phyloP scores from a whole-genome alignment of 805 yeast species.

The Suhomyces sp. region DNA sequence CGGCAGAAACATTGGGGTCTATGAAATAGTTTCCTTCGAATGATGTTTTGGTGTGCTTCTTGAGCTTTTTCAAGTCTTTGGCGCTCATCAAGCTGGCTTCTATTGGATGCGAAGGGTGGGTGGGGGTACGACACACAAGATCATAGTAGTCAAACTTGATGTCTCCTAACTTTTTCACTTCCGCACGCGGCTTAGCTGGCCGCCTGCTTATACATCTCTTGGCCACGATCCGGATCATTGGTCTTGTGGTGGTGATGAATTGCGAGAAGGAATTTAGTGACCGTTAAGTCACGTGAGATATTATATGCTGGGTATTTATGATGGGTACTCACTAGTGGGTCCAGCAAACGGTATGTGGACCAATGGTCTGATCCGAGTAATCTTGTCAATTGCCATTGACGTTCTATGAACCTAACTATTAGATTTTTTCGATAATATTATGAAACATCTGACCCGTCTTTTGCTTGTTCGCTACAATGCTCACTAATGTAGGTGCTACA shows the following conservation, averaged over 20 bases:
- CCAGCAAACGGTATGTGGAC: neutral
- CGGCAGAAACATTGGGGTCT: conserved; percentile 32
- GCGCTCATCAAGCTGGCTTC: conserved; percentile 27
- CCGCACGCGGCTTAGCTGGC: neutral
- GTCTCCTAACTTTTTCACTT: neutral
- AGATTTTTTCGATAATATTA: too few relatives aligned
- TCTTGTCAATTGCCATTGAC: neutral
- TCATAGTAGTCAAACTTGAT: conserved; percentile 33
- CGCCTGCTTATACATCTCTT: neutral
- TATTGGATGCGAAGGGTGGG: conserved; percentile 32
- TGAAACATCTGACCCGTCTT: neutral
- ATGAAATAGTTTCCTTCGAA: conserved; percentile 33
- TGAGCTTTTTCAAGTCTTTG: conserved; percentile 17
- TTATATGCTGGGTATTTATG: too few relatives aligned
- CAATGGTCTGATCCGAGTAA: neutral
- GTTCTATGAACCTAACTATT: too few relatives aligned
- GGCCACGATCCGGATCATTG: conserved; percentile 1
- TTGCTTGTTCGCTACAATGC: neutral
- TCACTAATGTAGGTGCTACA: neutral
- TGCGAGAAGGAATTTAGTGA: neutral
- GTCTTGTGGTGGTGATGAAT: neutral
- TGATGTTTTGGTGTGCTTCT: conserved; percentile 18
- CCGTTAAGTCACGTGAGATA: neutral
- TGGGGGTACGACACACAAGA: conserved; percentile 32
- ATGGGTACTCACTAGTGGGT: too few relatives aligned